phyloP scores from a whole-genome alignment of 2,329 filamentous ascomycete genomes.

The Fusarium falciforme region DNA sequence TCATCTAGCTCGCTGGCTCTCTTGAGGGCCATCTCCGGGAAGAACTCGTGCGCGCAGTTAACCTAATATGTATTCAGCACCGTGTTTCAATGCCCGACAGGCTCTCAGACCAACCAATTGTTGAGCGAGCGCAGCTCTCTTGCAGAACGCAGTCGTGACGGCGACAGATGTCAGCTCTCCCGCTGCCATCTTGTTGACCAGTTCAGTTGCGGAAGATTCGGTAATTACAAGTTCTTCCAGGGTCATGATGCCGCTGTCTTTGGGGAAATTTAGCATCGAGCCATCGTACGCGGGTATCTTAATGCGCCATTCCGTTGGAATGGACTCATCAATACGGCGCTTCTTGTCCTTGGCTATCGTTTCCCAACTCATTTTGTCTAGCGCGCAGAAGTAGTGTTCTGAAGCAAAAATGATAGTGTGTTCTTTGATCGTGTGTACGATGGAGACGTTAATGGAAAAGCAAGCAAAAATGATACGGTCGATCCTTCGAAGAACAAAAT shows the following conservation, averaged over 20 bases:
- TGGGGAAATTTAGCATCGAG: conserved; percentile 15
- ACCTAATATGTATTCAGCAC: conserved; percentile 40
- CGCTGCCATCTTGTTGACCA: conserved; percentile 49
- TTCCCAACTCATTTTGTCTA: conserved; percentile 8
- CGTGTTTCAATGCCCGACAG: not conserved
- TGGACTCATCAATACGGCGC: conserved; percentile 14
- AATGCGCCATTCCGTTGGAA: conserved; percentile 22
- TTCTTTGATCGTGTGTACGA: no score
- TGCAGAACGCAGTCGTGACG: conserved; percentile 64
- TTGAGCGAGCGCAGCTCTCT: conserved; percentile 62
- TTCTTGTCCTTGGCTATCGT: conserved; percentile 15
- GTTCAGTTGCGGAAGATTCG: conserved; percentile 56
- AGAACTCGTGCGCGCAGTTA: conserved; percentile 61
- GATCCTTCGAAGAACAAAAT: not conserved
- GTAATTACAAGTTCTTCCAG: conserved; percentile 66
- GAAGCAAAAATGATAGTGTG: not conserved
- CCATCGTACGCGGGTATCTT: not conserved
- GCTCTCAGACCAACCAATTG: conserved; percentile 56
- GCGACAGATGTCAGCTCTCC: conserved; percentile 54
- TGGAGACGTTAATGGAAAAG: no score
- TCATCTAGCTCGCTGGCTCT: conserved; percentile 61
- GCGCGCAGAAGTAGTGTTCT: no score
- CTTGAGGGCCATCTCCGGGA: conserved; percentile 58
- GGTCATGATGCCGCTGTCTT: conserved; percentile 58
- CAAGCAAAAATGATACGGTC: not conserved